phyloP scores from a whole-genome alignment of 78 protist species.

The slime mould (Dictyostelium discoideum) region dicty_2.7 NC_007091.3:2877501-2878000 shows the following conservation, averaged over 20 bases:
- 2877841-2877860: slow-evolving; percentile 90
- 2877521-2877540: slow-evolving; percentile 88
- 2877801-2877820: slow-evolving; percentile 95
- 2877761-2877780: slow-evolving; percentile 96
- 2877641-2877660: slow-evolving; percentile 91
- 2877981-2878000: no score
- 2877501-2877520: slow-evolving; percentile 92
- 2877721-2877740: slow-evolving; percentile 95
- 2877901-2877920: no score
- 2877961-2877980: no score
- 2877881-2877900: no score
- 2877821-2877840: slow-evolving; percentile 92
- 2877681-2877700: slow-evolving; percentile 88
- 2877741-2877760: slow-evolving; percentile 99
- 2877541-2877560: slow-evolving; percentile 80
- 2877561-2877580: slow-evolving; percentile 84
- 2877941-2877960: no score
- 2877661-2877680: slow-evolving; percentile 87
- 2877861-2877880: neutral
- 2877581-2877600: slow-evolving; percentile 94
- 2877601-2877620: slow-evolving; percentile 91
- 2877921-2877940: no score
- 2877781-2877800: slow-evolving; percentile 95
- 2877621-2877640: slow-evolving; percentile 95
- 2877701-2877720: slow-evolving; percentile 91